Base-by-base conservation (phyloP, 2,329 filamentous ascomycete genomes). In the Zymoseptoria passerinii region DNA sequence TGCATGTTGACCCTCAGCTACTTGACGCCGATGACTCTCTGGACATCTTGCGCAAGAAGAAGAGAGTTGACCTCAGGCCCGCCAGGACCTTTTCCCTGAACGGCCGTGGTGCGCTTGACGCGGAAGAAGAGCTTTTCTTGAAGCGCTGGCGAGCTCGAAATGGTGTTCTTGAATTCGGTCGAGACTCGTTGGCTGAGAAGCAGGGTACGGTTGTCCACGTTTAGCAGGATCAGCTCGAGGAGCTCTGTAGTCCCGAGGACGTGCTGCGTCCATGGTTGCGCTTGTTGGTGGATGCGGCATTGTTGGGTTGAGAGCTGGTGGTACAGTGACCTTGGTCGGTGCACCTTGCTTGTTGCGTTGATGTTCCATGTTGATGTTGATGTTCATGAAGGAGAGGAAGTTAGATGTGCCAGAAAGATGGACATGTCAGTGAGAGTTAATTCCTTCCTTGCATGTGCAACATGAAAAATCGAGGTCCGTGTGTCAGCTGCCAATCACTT, bases 221-320 rank as follows among this genome's bases (percentile, higher is more conserved):
- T n/a, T 3, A 28, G 35, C 13, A 55, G 28, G 28, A 54, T 50
- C 27, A 28, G 8, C 16, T 57, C 55, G 29, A 57, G 55, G 23
- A 57, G 28, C n/a, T 64, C 60, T 8, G 50, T 40, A 20, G 29
- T 56, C n/a, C 49, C 48, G 28, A 59, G 35, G n/a, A 58, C 51
- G 18, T 54, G 50, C 5, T 18, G 27, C 10, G 18, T 23, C 2
- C 35, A 44, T 44, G 13, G 35, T 6, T 44, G 4, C 4, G 35
- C 35, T 44, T 44, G 35, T n/a, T 44, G 35, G 6, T 44, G 35
- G 16, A n/a, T 10, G 35, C 35, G 35, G 35, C 9, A 16, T 3
- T n/a, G 35, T 13, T 44, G 23, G 4, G 2, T 23, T 23, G 23
- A 23, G 23, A 23, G 23, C 4, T 44, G 16, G 35, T 44, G 35